Percentiles rank a stretch among this genome's conserved stretches.
Evolutionary conservation across 164 flowering plant genomes (phyloP).

Genomic region (Umbilicus rupestris): DNA sequence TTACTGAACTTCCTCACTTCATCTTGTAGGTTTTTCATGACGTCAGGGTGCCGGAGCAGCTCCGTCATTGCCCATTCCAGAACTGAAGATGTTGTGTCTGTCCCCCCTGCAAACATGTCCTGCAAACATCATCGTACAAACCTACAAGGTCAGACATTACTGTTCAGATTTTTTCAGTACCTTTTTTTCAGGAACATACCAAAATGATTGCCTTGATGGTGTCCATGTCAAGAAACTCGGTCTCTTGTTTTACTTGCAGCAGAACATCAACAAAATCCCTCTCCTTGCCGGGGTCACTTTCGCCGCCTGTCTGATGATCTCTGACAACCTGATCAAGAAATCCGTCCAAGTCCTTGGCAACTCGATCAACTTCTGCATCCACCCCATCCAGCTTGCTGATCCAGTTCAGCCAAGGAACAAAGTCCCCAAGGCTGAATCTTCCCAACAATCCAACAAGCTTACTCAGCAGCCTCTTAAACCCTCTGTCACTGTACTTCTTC

Average conservation of each 20-base stretch:
- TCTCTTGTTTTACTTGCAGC: background rate
- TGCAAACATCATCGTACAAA: background rate
- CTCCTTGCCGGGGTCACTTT: background rate
- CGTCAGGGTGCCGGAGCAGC: slow-evolving; percentile 4
- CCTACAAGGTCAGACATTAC: no score
- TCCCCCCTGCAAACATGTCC: slow-evolving; percentile 8
- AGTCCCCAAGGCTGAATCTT: background rate
- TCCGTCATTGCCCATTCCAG: slow-evolving; percentile 10
- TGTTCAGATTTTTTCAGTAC: no score
- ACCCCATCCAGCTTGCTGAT: background rate
- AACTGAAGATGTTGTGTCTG: background rate
- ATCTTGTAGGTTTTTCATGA: background rate
- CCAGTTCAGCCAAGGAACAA: slow-evolving; percentile 7
- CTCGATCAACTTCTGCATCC: background rate
- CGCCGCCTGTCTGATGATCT: background rate
- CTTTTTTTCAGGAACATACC: slow-evolving; percentile 3
- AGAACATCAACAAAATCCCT: slow-evolving; percentile 11
- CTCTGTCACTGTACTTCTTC: background rate
- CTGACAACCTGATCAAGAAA: slow-evolving; percentile 8
- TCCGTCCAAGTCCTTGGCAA: background rate
- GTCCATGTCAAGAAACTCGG: background rate
- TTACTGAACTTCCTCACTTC: background rate
- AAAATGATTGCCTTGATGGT: background rate
- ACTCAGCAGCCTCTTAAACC: background rate
- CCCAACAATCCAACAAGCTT: background rate